Evolutionary conservation across 805 yeast genomes (phyloP).

Genomic region (Ogataea allantospora): DNA sequence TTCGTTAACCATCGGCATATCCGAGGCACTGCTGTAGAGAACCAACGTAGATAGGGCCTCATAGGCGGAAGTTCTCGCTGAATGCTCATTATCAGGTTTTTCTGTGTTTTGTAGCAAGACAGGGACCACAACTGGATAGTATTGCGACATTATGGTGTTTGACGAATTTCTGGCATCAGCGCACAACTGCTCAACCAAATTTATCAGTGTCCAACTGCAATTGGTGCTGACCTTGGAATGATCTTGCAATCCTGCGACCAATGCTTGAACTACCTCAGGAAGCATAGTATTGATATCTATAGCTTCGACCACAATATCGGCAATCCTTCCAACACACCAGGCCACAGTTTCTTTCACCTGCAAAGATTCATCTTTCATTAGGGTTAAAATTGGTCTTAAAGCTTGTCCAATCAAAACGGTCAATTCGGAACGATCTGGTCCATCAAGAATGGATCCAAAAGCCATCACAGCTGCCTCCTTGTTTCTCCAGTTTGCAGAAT

Average conservation of each 20-base stretch:
- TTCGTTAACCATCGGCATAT: slow-evolving; percentile 62
- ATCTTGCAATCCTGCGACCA: slow-evolving; percentile 78
- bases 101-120: slow-evolving; percentile 67
- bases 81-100: slow-evolving; percentile 76
- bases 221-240: slow-evolving; percentile 94
- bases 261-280: slow-evolving; percentile 69
- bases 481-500: slow-evolving; percentile 67
- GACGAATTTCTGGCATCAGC: slow-evolving; percentile 47
- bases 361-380: slow-evolving; percentile 71
- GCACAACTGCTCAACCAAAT: slow-evolving; percentile 80
- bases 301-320: slow-evolving; percentile 79
- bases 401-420: slow-evolving; percentile 76
- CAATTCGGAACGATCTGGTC: slow-evolving; percentile 77
- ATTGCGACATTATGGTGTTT: slow-evolving; percentile 69
- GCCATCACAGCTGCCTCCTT: slow-evolving; percentile 99
- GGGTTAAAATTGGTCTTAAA: slow-evolving; percentile 66
- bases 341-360: slow-evolving; percentile 97
- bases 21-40: slow-evolving; percentile 66
- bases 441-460: slow-evolving; percentile 93
- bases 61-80: slow-evolving; percentile 93
- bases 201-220: slow-evolving; percentile 96
- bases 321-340: slow-evolving; percentile 97
- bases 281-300: slow-evolving; percentile 64
- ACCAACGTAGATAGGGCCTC: slow-evolving; percentile 88
- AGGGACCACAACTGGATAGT: slow-evolving; percentile 67